These are phyloP conservation scores for Aegilops umbellulata DNA, from an alignment of 176 grass and related monocot genomes.

Conservation along the genomic window DNA sequence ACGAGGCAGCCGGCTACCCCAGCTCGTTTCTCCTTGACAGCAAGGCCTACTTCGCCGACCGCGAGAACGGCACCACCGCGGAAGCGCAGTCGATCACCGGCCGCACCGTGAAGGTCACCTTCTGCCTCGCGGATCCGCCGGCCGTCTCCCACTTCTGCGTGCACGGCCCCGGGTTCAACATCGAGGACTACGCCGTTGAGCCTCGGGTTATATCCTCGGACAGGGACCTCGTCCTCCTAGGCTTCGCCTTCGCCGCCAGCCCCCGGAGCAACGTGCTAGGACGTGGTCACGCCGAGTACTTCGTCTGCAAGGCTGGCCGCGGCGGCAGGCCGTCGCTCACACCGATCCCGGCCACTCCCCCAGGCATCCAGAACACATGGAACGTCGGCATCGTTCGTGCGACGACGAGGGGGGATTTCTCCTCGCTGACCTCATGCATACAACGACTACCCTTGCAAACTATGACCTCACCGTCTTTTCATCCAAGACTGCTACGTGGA, in stretches of 20 bases:
- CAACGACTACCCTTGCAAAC: background rate
- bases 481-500: background rate
- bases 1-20: background rate
- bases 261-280: too few relatives aligned
- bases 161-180: background rate
- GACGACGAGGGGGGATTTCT: background rate
- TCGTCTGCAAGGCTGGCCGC: background rate
- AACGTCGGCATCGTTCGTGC: background rate
- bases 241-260: background rate
- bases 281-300: too few relatives aligned
- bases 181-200: background rate
- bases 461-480: background rate
- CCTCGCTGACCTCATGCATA: background rate
- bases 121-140: background rate
- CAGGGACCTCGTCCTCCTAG: background rate
- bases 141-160: background rate
- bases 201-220: background rate
- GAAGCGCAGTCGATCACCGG: background rate
- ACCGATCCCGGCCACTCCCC: background rate
- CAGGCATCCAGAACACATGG: background rate
- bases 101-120: background rate
- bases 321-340: background rate
- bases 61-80: background rate
- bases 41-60: background rate
- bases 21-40: background rate